These are phyloP conservation scores for Daldinia sp. DNA, from an alignment of 2,329 filamentous ascomycete species.

Conservation along the genomic window DNA sequence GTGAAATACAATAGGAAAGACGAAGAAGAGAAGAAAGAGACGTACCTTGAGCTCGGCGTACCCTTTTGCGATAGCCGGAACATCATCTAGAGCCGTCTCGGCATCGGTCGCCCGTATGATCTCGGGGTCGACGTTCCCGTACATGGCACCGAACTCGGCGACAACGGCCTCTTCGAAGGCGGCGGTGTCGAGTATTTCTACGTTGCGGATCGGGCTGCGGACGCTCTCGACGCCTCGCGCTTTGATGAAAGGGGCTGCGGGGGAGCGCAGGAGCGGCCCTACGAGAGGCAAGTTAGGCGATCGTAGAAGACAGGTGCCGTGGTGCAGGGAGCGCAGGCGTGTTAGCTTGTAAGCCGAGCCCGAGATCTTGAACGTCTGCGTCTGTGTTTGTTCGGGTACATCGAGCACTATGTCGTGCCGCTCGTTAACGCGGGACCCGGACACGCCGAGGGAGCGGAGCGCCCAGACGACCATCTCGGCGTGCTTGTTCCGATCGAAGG, in stretches of 20 bases:
- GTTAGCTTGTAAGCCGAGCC: slow-evolving; percentile 97
- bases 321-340: slow-evolving; percentile 82
- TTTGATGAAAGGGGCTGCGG: slow-evolving; percentile 79
- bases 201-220: slow-evolving; percentile 84
- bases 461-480: slow-evolving; percentile 94
- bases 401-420: slow-evolving; percentile 87
- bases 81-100: slow-evolving; percentile 54
- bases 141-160: slow-evolving; percentile 75
- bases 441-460: slow-evolving; percentile 69
- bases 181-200: slow-evolving; percentile 63
- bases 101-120: slow-evolving; percentile 65
- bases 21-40: slow-evolving; percentile 50
- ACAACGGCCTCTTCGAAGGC: slow-evolving; percentile 69
- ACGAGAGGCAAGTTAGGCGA: slow-evolving; percentile 81
- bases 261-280: slow-evolving; percentile 78
- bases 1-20: not conserved
- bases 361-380: slow-evolving; percentile 79
- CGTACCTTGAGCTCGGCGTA: slow-evolving; percentile 71
- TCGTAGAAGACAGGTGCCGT: slow-evolving; percentile 87
- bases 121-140: slow-evolving; percentile 60
- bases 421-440: slow-evolving; percentile 79
- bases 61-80: slow-evolving; percentile 70
- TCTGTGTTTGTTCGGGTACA: slow-evolving; percentile 21
- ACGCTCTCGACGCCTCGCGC: slow-evolving; percentile 93
- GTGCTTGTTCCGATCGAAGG: slow-evolving; percentile 87